Conservation (phyloP, 164 flowering plant genomes). For the Annona cherimola region DNA sequence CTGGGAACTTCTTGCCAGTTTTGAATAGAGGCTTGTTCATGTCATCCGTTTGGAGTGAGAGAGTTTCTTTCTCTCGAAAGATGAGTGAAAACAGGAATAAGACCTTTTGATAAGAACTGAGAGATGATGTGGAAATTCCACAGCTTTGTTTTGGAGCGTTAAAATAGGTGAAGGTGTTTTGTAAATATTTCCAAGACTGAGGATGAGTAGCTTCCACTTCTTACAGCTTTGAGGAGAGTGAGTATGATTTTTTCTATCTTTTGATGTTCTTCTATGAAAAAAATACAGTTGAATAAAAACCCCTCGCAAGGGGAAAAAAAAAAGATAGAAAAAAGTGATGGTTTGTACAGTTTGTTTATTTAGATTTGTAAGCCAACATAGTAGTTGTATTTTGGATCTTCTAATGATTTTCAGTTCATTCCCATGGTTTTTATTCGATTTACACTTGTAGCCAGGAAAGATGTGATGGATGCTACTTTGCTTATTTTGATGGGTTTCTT, state of each 20-base stretch:
- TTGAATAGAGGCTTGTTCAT: slow-evolving; percentile 21
- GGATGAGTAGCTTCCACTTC: not conserved
- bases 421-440: no score
- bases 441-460: no score
- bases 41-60: not conserved
- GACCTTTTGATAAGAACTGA: no score
- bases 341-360: no score
- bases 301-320: no score
- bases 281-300: not conserved
- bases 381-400: no score
- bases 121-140: not conserved
- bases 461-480: no score
- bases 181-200: not conserved
- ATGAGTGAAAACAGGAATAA: not conserved
- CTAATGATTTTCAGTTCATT: no score
- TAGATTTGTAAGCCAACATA: no score
- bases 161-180: not conserved
- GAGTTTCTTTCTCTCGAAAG: not conserved
- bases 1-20: slow-evolving; percentile 71
- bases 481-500: no score
- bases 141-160: not conserved
- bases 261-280: not conserved
- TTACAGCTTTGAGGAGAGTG: not conserved
- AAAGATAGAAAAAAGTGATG: no score
- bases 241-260: not conserved